These are phyloP conservation scores for Aspergillus viridinutans DNA, from an alignment of 2,329 filamentous ascomycete species.

Conservation along the genomic window DNA sequence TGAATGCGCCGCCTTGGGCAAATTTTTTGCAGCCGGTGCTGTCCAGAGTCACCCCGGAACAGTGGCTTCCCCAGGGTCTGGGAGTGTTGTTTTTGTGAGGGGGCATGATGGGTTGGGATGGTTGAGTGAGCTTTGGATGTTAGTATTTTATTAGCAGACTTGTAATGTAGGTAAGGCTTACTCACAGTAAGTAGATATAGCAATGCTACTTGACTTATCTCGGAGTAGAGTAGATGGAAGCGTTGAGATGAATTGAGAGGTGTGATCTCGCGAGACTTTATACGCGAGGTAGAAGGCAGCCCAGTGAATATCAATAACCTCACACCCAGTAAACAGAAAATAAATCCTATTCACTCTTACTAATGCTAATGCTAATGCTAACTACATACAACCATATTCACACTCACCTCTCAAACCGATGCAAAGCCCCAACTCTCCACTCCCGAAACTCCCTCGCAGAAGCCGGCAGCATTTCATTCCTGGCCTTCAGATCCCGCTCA, in stretches of 20 bases:
- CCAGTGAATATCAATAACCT: neutral
- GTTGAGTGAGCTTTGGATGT: neutral
- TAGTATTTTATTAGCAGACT: neutral
- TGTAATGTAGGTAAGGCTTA: neutral
- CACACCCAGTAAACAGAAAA: neutral
- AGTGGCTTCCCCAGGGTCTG: neutral
- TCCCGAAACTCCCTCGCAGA: conserved; percentile 50
- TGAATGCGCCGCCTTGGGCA: neutral
- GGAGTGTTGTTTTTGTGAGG: neutral
- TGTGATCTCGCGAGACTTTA: neutral
- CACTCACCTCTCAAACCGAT: conserved; percentile 39
- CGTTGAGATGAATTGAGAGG: neutral
- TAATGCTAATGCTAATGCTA: neutral
- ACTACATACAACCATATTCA: conserved; percentile 5
- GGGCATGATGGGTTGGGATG: neutral
- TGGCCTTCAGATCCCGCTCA: conserved; percentile 33
- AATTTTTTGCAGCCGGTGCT: neutral
- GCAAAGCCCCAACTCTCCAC: conserved; percentile 53
- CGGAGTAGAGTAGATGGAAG: neutral
- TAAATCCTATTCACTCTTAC: conserved; percentile 3
- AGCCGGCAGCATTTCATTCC: conserved; percentile 45
- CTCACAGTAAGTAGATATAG: neutral
- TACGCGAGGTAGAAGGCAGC: neutral
- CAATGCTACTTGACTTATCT: neutral
- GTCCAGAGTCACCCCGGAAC: neutral